Evolutionary conservation across 2,329 filamentous ascomycete genomes (phyloP), one percentile per base, ranked within the genome.

Genomic region (Corinectria fuckeliana): DNA sequence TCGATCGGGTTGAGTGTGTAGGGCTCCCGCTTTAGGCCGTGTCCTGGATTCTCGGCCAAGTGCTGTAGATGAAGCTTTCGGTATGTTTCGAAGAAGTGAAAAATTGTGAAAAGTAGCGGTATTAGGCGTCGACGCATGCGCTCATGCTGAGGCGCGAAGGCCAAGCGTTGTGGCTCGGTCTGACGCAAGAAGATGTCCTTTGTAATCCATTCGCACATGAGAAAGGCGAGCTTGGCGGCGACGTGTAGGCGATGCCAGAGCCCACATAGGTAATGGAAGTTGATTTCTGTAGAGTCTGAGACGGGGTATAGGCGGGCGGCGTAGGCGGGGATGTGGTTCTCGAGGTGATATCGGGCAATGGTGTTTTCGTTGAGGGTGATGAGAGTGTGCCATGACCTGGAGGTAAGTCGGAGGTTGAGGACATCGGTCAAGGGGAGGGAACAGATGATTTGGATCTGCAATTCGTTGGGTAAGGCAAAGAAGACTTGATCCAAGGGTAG

Each of bases 61-160:
- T 85, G 84, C 64, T 85, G 75, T 7, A 88, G 72, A 64, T 89
- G 85, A 3, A 87, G 76, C 36, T 79, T 81, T 58, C 87, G 83
- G 68, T 88, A 88, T 1, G 80, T 86, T 70, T 89, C 87, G 69
- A 89, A 89, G 69, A 89, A 89, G 71, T 89, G 87, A 64, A 89
- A 89, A 21, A 88, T 78, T 11, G 86, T 88, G 64, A 89, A 89
- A 14, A 89, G 78, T 7, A 88, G 72, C 1, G 87, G 87, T 55
- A 88, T 87, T 8, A 89, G 75, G 49, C 87, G 81, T 60, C 85
- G 84, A 47, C 86, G 84, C 87, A 89, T 89, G 13, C 87, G 81
- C 71, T 86, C 84, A 62, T 81, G 78, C 69, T 89, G 86, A 1
- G 84, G 81, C 16, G 84, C 83, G 65, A 89, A 89, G 47, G 86